Base-by-base conservation (phyloP, 495 filamentous ascomycete species). In the Mycothermus thermophilus region DNA sequence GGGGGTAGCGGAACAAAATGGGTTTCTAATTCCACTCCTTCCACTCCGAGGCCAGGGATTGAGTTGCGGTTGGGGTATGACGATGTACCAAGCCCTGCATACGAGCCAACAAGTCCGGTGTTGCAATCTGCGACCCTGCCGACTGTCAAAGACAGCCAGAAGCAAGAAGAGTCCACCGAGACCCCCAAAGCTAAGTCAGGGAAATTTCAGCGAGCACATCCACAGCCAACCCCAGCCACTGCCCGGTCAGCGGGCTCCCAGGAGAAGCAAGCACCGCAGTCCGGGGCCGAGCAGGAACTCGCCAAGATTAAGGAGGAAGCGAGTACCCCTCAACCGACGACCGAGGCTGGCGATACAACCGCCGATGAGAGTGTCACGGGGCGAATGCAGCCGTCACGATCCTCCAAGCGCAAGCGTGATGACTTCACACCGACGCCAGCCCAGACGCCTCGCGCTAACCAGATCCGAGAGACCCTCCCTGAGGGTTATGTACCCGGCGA, bases 251-350 rank as follows among this genome's bases (percentile, higher is more conserved):
- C 48, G 16, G 31, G 27, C 3, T 45, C 45, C 6, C 45, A 47
- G 5, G 38, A 50, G 27, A 36, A 48, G 5, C 36, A 37, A 13
- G 54, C 49, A 2, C 14, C 39, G 1, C 28, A 24, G 24, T 27
- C 31, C 3, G 20, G 13, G 9, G 35, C 12, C 33, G 42, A 48
- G 13, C 15, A 19, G 4, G 38, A 38, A 6, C 14, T 34, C 13
- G 15, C 64, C 33, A 64, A 56, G 26, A 66, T 86, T 40, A 87
- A 87, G 57, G 63, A 70, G 30, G 82, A 90, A 52, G 73, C 69
- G 22, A 65, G 57, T 13, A 79, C 75, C 1, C 76, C 80, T 50
- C 61, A 45, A 35, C 62, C 62, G 55, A 51, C 64, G 26, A 63
- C 64, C 42, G 62, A 68, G 42, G 41, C 59, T 35, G 55, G 65